Percentiles rank a stretch among this genome's conserved stretches.
These are phyloP conservation scores for Rheum nobile DNA, from an alignment of 148 eudicot genomes.

Conservation along the genomic window DNA sequence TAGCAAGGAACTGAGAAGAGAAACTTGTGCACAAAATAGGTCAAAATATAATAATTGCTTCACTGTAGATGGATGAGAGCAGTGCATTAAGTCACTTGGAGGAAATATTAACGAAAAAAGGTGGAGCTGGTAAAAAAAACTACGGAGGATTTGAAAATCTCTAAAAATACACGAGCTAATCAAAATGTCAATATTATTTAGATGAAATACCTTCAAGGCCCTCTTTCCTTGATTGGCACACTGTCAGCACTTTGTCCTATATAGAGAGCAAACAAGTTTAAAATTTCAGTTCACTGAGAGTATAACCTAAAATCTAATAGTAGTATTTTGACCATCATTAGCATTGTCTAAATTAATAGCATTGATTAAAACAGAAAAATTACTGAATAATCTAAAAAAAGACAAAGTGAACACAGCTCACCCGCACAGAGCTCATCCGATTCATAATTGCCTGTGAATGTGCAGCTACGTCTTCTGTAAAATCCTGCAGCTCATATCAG, in stretches of 20 bases:
- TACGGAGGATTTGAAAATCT: not conserved
- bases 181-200: not conserved
- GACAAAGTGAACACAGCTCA: slow-evolving; percentile 18
- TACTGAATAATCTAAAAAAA: not conserved
- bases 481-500: slow-evolving; percentile 48
- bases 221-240: slow-evolving; percentile 64
- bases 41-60: no score
- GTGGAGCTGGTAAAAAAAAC: not conserved
- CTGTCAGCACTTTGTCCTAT: slow-evolving; percentile 71
- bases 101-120: not conserved
- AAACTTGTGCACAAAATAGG: not conserved
- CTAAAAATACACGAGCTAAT: not conserved
- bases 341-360: not conserved
- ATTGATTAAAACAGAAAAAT: not conserved
- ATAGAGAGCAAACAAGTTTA: not conserved
- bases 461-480: slow-evolving; percentile 61
- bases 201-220: slow-evolving; percentile 38
- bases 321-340: not conserved
- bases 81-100: no score
- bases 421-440: slow-evolving; percentile 48
- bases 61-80: no score
- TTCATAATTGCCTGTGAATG: slow-evolving; percentile 47
- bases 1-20: not conserved
- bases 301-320: not conserved
- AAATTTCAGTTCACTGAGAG: not conserved